Percentiles rank a stretch among this genome's conserved stretches.
Evolutionary conservation across 208 protist genomes (phyloP).

Genomic region (Strigomonas culicis): DNA sequence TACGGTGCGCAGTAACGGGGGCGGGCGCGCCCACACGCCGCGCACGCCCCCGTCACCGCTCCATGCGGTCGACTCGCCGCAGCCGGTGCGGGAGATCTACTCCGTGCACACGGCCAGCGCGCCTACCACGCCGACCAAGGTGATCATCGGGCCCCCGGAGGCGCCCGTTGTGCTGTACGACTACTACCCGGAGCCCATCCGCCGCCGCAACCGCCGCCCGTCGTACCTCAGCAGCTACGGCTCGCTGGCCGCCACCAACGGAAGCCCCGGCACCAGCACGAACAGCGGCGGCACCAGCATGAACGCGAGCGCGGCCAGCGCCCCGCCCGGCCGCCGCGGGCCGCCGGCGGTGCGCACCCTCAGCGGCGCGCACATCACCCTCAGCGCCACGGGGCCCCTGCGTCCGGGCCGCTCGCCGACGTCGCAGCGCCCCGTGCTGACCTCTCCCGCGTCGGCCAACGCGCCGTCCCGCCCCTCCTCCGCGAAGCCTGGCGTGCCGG

Average conservation of each 20-base stretch:
- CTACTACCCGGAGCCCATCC: slow-evolving; percentile 20
- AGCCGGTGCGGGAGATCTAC: slow-evolving; percentile 8
- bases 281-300: not conserved
- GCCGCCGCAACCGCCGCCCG: slow-evolving; percentile 13
- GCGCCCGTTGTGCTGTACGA: slow-evolving; percentile 14
- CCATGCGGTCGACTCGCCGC: not conserved
- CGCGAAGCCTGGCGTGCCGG: not conserved
- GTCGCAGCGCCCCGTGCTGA: no score
- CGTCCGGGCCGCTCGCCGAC: no score
- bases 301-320: no score
- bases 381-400: no score
- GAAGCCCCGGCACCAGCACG: not conserved
- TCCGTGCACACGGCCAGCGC: slow-evolving; percentile 7
- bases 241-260: not conserved
- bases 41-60: not conserved
- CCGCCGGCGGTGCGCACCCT: no score
- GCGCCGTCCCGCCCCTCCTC: not conserved
- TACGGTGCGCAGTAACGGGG: no score
- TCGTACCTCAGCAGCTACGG: slow-evolving; percentile 2
- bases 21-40: no score
- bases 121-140: slow-evolving; percentile 3
- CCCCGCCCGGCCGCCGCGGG: no score
- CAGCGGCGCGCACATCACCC: no score
- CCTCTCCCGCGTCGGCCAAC: not conserved
- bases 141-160: slow-evolving; percentile 2